Base-by-base conservation (phyloP, 2,329 filamentous ascomycete species). In the Arthrobotrys iridis region DNA sequence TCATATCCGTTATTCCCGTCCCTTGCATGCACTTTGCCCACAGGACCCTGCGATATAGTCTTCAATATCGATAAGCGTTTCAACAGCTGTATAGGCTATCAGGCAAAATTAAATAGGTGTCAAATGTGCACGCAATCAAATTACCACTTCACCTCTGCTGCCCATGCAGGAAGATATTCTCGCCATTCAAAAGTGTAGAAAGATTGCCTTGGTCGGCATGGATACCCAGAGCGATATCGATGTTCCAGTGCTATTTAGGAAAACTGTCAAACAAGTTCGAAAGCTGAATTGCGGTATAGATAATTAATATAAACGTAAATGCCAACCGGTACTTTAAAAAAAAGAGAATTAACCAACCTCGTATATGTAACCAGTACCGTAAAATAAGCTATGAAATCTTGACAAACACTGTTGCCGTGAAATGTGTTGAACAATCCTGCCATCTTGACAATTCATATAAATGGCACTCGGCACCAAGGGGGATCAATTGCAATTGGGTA, bases 81-180 rank as follows among this genome's bases (percentile, higher is more conserved):
- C 15, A 43, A 20, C 20, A 20, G 22, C 15, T 30, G 1, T 1
- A 18, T 50, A 28, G 3, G n/a, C n/a, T 18, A 30, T 18, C n/a
- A n/a, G n/a, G n/a, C n/a, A n/a, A n/a, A 15, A 40, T 22, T n/a
- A 41, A n/a, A 37, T 37, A 37, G 33, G 33, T 37, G n/a, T 15
- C 3, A 30, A 45, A 59, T 41, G 35, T 59, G 55, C 37, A 59
- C 26, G n/a, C 50, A 55, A 24, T 20, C 50, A 8, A 37, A 55
- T 22, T 55, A 55, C 20, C 50, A 13, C 18, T 55, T 55, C 30
- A 55, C 50, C 11, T 55, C 11, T 55, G 50, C 50, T 28, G 50
- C 4, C 50, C 35, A 18, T 22, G 2, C 10, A 55, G 7, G 1
- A 28, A n/a, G n/a, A n/a, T n/a, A n/a, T 55, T 10, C 37, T 55